Evolutionary conservation across 2,329 filamentous ascomycete genomes (phyloP).

Genomic region (Aplosporella prunicola): DNA sequence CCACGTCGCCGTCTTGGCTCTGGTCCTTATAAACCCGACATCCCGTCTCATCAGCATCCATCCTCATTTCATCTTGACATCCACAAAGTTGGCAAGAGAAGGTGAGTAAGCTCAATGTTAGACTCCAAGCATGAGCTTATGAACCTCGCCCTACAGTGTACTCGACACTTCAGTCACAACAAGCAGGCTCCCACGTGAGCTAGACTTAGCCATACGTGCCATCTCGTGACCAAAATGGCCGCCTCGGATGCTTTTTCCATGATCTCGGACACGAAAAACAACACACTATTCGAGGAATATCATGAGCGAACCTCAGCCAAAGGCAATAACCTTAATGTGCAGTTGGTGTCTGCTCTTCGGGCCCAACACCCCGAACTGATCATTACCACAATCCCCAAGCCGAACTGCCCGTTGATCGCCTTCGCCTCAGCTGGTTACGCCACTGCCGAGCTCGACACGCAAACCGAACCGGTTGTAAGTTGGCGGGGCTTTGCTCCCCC

Average conservation of each 20-base stretch:
- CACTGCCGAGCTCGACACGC: constrained; percentile 26
- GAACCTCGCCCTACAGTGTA: too few species aligned
- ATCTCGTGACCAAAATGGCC: not conserved
- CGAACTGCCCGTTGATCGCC: constrained; percentile 29
- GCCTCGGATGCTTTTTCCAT: constrained; percentile 3
- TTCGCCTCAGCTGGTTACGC: constrained; percentile 36
- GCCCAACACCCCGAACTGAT: constrained; percentile 28
- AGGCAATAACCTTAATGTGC: constrained; percentile 30
- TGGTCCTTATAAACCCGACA: too few species aligned
- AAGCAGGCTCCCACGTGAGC: too few species aligned
- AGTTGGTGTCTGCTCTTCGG: constrained; percentile 28
- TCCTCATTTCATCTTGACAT: too few species aligned
- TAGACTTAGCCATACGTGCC: too few species aligned
- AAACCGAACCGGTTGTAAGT: constrained; percentile 27
- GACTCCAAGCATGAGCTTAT: too few species aligned
- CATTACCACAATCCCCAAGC: constrained; percentile 29
- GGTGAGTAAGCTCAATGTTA: too few species aligned
- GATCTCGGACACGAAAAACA: not conserved
- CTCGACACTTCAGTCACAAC: too few species aligned
- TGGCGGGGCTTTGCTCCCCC: constrained; percentile 30
- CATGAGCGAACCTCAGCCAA: constrained; percentile 25
- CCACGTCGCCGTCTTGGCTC: too few species aligned
- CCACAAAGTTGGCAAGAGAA: too few species aligned
- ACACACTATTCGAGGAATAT: constrained; percentile 28
- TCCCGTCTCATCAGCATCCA: too few species aligned